A percentile compares a stretch with the other conserved stretches of the same genome.
Evolutionary conservation across 129 eudicot species (phyloP).

Genomic region (carrot (Daucus carota)): DNA sequence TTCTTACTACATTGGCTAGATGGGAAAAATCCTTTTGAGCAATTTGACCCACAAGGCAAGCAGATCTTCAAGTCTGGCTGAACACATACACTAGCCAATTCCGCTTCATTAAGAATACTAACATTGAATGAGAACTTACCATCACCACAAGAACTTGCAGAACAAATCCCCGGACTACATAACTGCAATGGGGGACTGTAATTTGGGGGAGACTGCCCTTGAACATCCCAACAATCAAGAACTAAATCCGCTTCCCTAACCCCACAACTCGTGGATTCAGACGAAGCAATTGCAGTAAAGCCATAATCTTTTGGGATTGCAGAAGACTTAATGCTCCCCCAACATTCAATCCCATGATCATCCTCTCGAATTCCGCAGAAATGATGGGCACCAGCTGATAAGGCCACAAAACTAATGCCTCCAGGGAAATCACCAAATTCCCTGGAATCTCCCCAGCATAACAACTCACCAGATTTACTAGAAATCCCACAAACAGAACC

Average conservation of each 20-base stretch:
- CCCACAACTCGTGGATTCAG: conserved; percentile 15
- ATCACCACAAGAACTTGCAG: conserved; percentile 7
- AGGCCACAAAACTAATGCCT: conserved; percentile 15
- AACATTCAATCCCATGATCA: conserved; percentile 18
- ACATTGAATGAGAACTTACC: conserved; percentile 16
- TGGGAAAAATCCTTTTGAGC: conserved; percentile 16
- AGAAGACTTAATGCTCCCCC: conserved; percentile 17
- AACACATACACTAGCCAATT: conserved; percentile 13
- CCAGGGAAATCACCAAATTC: conserved; percentile 3
- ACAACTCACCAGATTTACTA: conserved; percentile 10
- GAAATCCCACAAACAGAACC: conserved; percentile 17
- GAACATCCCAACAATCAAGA: conserved; percentile 21
- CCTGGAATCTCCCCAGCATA: conserved; percentile 15
- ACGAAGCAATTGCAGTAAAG: conserved; percentile 15
- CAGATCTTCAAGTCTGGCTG: conserved; percentile 11
- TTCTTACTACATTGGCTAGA: conserved; percentile 15
- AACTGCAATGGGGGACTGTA: conserved; percentile 17
- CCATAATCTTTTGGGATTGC: conserved; percentile 14
- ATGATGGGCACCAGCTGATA: conserved; percentile 9
- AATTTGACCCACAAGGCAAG: conserved; percentile 17
- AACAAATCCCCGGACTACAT: conserved; percentile 18
- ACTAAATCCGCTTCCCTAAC: conserved; percentile 18
- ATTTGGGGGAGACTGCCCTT: conserved; percentile 12
- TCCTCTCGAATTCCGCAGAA: conserved; percentile 21
- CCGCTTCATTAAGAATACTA: conserved; percentile 16